Percentiles rank a stretch among this genome's conserved stretches.
These are phyloP conservation scores for Schoenoplectus tabernaemontani DNA, from an alignment of 202 grass and related monocot genomes.

Conservation along the genomic window DNA sequence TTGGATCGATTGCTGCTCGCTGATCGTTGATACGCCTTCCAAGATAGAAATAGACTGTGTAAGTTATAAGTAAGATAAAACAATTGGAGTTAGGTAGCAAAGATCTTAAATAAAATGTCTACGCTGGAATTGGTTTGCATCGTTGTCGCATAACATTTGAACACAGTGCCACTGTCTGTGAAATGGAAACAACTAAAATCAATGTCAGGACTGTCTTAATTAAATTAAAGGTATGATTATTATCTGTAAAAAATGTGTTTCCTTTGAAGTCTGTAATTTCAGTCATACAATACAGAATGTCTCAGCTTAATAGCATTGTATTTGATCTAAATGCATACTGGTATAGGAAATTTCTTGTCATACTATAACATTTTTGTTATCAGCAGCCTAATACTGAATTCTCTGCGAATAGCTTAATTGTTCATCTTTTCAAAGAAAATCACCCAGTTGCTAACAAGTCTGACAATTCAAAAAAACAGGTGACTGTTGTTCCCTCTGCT, in stretches of 20 bases:
- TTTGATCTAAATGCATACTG: background rate
- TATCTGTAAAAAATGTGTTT: too few relatives aligned
- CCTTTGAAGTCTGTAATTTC: too few relatives aligned
- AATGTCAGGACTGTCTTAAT: background rate
- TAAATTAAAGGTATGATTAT: background rate
- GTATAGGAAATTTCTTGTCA: background rate
- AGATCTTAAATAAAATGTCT: background rate
- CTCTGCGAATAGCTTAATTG: background rate
- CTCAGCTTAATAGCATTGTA: background rate
- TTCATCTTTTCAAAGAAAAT: background rate
- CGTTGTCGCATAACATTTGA: background rate
- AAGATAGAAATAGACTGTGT: background rate
- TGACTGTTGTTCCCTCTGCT: slow-evolving; percentile 69
- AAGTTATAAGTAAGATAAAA: background rate
- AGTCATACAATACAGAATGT: background rate
- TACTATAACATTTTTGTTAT: background rate
- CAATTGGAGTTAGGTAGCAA: background rate
- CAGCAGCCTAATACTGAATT: background rate
- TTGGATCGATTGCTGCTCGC: background rate
- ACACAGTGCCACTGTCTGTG: background rate
- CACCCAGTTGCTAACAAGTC: background rate
- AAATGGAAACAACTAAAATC: background rate
- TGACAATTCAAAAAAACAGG: background rate
- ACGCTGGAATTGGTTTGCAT: background rate
- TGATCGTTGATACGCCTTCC: background rate